These are phyloP conservation scores for Aureobasidium namibiae DNA, from an alignment of 2,329 filamentous ascomycete genomes.

Conservation along the genomic window DNA sequence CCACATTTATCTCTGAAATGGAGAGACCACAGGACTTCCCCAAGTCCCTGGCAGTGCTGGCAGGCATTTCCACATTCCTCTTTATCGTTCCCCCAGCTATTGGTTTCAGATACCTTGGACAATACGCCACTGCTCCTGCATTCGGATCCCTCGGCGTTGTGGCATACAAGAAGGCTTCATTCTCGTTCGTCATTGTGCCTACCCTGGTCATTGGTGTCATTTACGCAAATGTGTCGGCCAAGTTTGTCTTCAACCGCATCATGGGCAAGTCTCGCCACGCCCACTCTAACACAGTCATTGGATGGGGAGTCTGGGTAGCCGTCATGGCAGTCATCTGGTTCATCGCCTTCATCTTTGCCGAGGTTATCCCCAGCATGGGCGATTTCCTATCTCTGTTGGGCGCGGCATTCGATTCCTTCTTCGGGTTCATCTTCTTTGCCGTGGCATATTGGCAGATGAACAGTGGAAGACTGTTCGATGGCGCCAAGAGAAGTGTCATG, in stretches of 20 bases:
- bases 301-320: conserved; percentile 38
- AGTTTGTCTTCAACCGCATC: conserved; percentile 38
- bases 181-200: conserved; percentile 44
- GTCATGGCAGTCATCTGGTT: conserved; percentile 38
- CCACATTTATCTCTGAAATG: conserved; percentile 45
- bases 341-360: conserved; percentile 40
- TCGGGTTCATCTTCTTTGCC: conserved; percentile 45
- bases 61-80: conserved; percentile 37
- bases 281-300: conserved; percentile 40
- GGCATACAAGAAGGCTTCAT: conserved; percentile 41
- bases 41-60: conserved; percentile 40
- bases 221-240: conserved; percentile 42
- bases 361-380: conserved; percentile 43
- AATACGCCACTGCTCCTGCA: conserved; percentile 43
- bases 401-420: conserved; percentile 42
- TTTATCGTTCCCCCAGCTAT: conserved; percentile 44
- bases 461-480: conserved; percentile 15
- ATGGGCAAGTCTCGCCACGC: conserved; percentile 38
- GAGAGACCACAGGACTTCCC: conserved; percentile 43
- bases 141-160: conserved; percentile 39
- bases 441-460: conserved; percentile 41
- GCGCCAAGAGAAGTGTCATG: conserved; percentile 31
- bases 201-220: conserved; percentile 43
- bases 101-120: conserved; percentile 41
- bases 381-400: conserved; percentile 42